Base-by-base conservation (phyloP, 805 yeast genomes). In the Cyberlindnera nakhonratchasimensis region DNA sequence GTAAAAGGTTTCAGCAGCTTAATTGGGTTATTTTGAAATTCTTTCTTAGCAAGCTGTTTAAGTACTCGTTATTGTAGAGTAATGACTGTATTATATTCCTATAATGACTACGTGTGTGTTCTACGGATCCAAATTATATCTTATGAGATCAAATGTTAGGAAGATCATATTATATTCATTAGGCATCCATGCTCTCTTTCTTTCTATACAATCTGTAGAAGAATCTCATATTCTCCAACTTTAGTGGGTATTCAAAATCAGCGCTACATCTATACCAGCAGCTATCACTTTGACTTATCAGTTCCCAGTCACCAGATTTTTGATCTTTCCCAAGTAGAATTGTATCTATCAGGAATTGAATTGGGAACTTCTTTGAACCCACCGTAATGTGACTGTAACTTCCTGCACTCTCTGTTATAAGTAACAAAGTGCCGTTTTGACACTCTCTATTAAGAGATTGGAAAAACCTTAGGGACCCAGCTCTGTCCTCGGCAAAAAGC, bases 351-450 rank as follows among this genome's bases (percentile, higher is more conserved):
- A 88, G 67, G 53, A 83, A 86, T 50, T 86, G 89, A 4, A 88
- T 81, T 0, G 96, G 96, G 65, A 88, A 88, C 50, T 69, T 75
- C 59, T 83, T 87, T 23, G 77, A 62, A 4, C 96, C 96, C 32
- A 88, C 73, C 2, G 78, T 72, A 29, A 88, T 84, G 53, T 86
- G 82, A 1, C 95, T 86, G 62, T 81, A 88, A 9, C 95, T 84
- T 1, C 96, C 96, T 0, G 96, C 96, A 64, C 93, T 82, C 55
- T 88, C 96, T 2, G 86, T 77, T 19, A 88, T 77, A 34, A 89
- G 66, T 26, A 88, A 62, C 22, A 74, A 61, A 13, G 86, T 64
- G 0, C 90, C 93, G 2, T 60, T 42, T 26, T 62, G 57, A 61
- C 95, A 86, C 5, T 56, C 49, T 40, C 21, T 40, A 36, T 76